Base-by-base conservation (phyloP, 176 grass and related monocot species). In the Musa schizocarpa region DNA sequence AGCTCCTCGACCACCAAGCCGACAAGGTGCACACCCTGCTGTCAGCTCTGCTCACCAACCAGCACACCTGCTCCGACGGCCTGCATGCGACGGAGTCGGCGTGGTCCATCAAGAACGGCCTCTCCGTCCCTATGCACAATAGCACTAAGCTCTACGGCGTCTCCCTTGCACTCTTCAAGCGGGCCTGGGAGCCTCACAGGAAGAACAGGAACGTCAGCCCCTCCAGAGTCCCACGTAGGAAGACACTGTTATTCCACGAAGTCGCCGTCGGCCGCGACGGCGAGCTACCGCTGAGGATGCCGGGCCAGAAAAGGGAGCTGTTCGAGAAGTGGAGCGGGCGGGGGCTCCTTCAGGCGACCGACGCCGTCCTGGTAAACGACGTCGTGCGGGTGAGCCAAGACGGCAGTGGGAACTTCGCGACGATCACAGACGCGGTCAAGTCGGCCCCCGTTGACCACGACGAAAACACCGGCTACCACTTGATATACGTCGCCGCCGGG, bases 11-110 rank as follows among this genome's bases (percentile, higher is more conserved):
- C 75, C 90, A 77, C 17, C 88, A 87, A 73, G 76, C 90, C 26
- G 94, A 89, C 63, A 65, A 80, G 72, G 56, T 91, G 25, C 88
- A 87, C 48, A 98, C 94, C 17, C 78, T 93, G 59, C 90, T 98
- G 24, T 98, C 94, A 10, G 94, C 90, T 0, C 81, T 98, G 78
- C n/a, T 98, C 3, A 98, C 94, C 4, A 98, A 98, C 86, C 86
- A 93, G 68, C 86, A 98, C 79, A 93, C 94, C 8, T 98, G 90
- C 65, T 52, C 84, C 53, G 90, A 93, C 27, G 90, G 94, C 65
- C 69, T 98, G 11, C 74, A 81, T 71, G 80, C 72, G 9, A 76
- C 94, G 13, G 82, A 86, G 19, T 74, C 90, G 23, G 86, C 88
- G 26, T 98, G 94, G 94, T 91, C 88, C 9, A 79, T 98, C 51